phyloP scores from a whole-genome alignment of 306 rosid genomes.

The Trichosanthes truncata region DNA sequence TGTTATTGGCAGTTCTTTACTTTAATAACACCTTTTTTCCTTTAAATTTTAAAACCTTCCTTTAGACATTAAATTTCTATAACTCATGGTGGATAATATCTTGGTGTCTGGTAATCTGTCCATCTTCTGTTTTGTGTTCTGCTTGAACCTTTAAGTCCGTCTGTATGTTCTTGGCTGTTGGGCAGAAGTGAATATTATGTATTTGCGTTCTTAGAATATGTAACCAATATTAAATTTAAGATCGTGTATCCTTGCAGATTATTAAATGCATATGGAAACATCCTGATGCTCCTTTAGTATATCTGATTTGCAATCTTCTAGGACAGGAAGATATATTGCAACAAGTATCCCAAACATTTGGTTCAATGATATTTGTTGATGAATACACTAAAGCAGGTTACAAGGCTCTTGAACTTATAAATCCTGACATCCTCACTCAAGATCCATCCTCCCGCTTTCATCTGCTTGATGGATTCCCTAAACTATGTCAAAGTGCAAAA shows the following conservation, averaged over 20 bases:
- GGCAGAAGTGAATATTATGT: neutral
- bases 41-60: neutral
- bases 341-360: conserved; percentile 57
- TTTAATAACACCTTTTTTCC: neutral
- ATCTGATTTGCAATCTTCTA: conserved; percentile 55
- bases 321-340: conserved; percentile 71
- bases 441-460: conserved; percentile 64
- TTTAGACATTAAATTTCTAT: neutral
- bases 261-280: conserved; percentile 78
- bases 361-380: conserved; percentile 60
- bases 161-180: neutral
- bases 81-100: neutral
- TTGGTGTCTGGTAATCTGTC: neutral
- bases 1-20: neutral
- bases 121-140: neutral
- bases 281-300: conserved; percentile 49
- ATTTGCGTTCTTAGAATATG: neutral
- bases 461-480: conserved; percentile 54
- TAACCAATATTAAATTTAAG: neutral
- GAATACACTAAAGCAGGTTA: conserved; percentile 37
- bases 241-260: conserved; percentile 30
- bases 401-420: conserved; percentile 32
- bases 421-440: conserved; percentile 52
- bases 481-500: conserved; percentile 46
- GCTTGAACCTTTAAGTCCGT: neutral